Evolutionary conservation across 176 grass and related monocot genomes (phyloP), one percentile per base, ranked within the genome.

Genomic region (Tillandsia fasciculata): DNA sequence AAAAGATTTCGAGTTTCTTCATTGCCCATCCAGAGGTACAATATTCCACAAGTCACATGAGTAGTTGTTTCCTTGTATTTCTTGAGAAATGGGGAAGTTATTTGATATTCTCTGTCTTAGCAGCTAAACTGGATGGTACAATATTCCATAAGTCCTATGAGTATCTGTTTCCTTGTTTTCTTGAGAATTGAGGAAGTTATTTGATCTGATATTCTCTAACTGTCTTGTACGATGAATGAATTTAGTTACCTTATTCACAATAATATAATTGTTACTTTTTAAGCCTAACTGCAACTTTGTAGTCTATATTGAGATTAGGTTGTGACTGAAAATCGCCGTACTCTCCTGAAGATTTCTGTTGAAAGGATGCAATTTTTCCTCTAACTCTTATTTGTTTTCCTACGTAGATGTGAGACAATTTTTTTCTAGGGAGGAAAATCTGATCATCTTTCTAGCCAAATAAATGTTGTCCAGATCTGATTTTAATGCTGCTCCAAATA

Each of bases 1-100:
- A 80, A 69, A 99, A 85, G 70, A 68, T 99, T 66, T 78, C 88
- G 79, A 74, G 52, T 9, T 94, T 86, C 80, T 47, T 99, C 54
- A 80, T 68, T 70, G 64, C 72, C 29, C 72, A 88, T 90, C 64
- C 75, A 58, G 61, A 99, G 90, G 95, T 99, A 88, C 64, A 78
- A 76, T 59, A 75, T 53, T 79, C 24, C 54, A 59, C 56, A 18
- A 9, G 2, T 15, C 22, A 18, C 56, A 61, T 61, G 56, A 61
- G 5, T 18, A 58, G 11, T 7, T 57, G 14, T 58, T 61, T 22
- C 9, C 22, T 57, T 17, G 4, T 57, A 10, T 23, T 15, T 18
- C 22, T 18, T 53, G n/a, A 53, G 23, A 66, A 50, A 14, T 63
- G n/a, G 22, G 56, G 22, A 61, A 61, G 56, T 12, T 69, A 12